phyloP scores from a whole-genome alignment of 2,329 filamentous ascomycete species.

The Aspergillus felis region DNA sequence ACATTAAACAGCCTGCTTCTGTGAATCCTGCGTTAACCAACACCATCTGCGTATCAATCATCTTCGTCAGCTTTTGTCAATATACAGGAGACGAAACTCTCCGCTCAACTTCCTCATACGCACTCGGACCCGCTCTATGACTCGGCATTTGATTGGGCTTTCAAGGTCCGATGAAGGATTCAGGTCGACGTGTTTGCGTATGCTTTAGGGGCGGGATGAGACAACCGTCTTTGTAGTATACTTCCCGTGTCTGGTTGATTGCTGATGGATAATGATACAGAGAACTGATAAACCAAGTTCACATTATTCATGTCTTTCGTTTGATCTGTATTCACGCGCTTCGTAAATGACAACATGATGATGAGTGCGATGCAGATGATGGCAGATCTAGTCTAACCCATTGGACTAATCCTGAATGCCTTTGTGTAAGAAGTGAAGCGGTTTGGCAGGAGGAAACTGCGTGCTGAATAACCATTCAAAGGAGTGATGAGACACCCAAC shows the following conservation, averaged over 20 bases:
- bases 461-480: neutral
- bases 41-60: no score
- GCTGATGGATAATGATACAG: neutral
- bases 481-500: constrained; percentile 1
- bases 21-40: no score
- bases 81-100: no score
- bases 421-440: neutral
- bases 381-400: neutral
- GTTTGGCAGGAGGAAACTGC: neutral
- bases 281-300: neutral
- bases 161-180: neutral
- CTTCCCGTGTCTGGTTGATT: neutral
- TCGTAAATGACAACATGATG: neutral
- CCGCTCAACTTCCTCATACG: no score
- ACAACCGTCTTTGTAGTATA: no score
- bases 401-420: neutral
- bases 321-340: neutral
- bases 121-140: neutral
- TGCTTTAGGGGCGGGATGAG: no score
- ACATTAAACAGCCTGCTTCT: no score
- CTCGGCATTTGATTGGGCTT: neutral
- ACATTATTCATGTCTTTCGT: neutral
- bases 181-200: neutral
- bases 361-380: neutral
- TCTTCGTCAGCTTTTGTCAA: no score